Evolutionary conservation across 257 asterid genomes (phyloP), one percentile per base, ranked within the genome.

Genomic region (Voacanga thouarsii): DNA sequence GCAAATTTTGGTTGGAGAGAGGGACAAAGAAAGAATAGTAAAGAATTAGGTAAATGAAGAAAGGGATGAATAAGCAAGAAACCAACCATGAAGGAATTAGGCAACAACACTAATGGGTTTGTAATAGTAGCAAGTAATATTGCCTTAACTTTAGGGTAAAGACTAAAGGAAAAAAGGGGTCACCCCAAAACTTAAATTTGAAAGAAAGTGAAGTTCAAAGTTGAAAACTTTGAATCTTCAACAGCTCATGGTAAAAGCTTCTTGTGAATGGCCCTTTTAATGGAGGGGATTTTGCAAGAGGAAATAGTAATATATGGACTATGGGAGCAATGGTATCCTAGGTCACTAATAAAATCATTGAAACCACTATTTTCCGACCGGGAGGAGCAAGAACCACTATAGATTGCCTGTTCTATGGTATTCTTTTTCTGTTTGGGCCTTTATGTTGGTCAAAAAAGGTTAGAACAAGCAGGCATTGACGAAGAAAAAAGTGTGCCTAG

Each of bases 381-480:
- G 8, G 71, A 56, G 57, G 66, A 76, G 19, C 71, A 71, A 28
- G 71, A 70, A 78, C 33, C 68, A 69, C 56, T 69, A 28, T 5
- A 47, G 16, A 50, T 59, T 60, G 73, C 59, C 44, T 75, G 28
- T 28, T 69, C 41, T 16, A 41, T 49, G 16, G 24, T 64, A 37
- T 28, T 64, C 30, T 79, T 75, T 82, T 50, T 24, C 30, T 64
- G 26, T 65, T 73, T 79, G n/a, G 76, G 77, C 79, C 75, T 83
- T 80, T 80, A 80, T 68, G 70, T 80, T 83, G 86, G 91, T 89
- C 93, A 89, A 88, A 85, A 63, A 81, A 82, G 85, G 86, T 85
- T 80, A 85, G 82, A 71, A 55, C 44, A 49, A 66, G 75, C 76
- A 33, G 60, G 78, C 72, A 82, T 81, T 77, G 68, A 74, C 49